Evolutionary conservation across 208 protist genomes (phyloP).

Genomic region (Acanthamoeba royreba): DNA sequence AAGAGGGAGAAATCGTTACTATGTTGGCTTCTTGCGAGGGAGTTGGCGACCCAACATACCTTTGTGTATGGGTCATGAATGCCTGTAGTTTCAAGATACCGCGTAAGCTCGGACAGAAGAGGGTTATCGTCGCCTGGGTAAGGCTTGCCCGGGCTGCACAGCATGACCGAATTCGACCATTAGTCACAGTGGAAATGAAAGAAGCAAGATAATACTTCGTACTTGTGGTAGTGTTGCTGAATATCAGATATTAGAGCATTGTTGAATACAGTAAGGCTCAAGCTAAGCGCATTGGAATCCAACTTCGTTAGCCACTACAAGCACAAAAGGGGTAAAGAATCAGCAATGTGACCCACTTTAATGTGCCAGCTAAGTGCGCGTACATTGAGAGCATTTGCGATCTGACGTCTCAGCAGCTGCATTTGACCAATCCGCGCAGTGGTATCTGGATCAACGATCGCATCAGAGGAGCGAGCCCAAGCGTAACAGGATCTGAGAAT

Average conservation of each 20-base stretch:
- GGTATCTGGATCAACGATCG: background rate
- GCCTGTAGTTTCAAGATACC: constrained; percentile 84
- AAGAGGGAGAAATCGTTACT: too few species aligned
- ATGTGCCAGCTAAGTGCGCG: background rate
- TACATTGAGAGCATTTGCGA: constrained; percentile 88
- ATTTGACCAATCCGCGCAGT: constrained; percentile 67
- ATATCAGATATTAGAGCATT: constrained; percentile 86
- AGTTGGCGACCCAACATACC: background rate
- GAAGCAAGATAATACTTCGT: too few species aligned
- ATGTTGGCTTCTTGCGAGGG: background rate
- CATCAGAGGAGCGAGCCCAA: background rate
- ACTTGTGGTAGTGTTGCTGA: constrained; percentile 79
- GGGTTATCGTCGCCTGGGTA: constrained; percentile 83
- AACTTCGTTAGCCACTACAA: constrained; percentile 77
- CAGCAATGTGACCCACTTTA: too few species aligned
- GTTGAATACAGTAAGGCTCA: constrained; percentile 85
- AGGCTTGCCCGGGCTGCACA: constrained; percentile 76
- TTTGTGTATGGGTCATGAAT: constrained; percentile 83
- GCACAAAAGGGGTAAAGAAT: too few species aligned
- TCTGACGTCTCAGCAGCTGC: constrained; percentile 87
- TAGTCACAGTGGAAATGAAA: too few species aligned
- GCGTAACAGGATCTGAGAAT: too few species aligned
- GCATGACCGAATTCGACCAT: too few species aligned
- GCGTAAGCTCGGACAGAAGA: constrained; percentile 79
- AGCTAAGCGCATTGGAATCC: constrained; percentile 84